These are phyloP conservation scores for Cochlearia excelsa DNA, from an alignment of 345 rosid species.

Conservation along the genomic window DNA sequence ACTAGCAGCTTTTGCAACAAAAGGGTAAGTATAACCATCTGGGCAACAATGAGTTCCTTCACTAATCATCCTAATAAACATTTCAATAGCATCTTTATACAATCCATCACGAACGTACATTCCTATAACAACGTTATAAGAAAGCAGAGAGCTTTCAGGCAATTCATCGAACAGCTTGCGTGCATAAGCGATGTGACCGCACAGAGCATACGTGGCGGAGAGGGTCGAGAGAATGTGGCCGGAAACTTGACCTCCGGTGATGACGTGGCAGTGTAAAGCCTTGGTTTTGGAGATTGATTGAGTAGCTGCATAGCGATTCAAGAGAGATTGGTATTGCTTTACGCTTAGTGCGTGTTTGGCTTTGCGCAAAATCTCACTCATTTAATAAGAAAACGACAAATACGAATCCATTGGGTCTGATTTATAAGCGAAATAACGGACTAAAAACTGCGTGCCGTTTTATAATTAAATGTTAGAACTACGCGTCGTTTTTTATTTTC, in stretches of 20 bases:
- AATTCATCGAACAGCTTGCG: constrained; percentile 52
- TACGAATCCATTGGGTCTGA: neutral
- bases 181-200: constrained; percentile 31
- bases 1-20: constrained; percentile 54
- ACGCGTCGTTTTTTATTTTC: too few species aligned
- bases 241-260: constrained; percentile 40
- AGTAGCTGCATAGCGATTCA: constrained; percentile 44
- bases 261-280: constrained; percentile 48
- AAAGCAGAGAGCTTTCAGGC: constrained; percentile 42
- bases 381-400: neutral
- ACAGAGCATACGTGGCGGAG: constrained; percentile 12
- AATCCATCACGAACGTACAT: constrained; percentile 39
- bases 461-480: neutral
- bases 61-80: constrained; percentile 51
- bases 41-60: constrained; percentile 37
- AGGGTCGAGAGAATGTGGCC: constrained; percentile 33
- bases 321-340: constrained; percentile 38
- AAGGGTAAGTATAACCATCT: constrained; percentile 53
- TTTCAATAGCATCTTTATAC: constrained; percentile 34
- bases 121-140: constrained; percentile 45
- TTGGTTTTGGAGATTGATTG: constrained; percentile 42
- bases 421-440: constrained; percentile 10
- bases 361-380: constrained; percentile 26
- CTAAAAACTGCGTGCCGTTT: neutral
- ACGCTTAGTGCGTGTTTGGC: constrained; percentile 31